phyloP scores from a whole-genome alignment of 2,329 filamentous ascomycete species.

The Endothia cerciana region DNA sequence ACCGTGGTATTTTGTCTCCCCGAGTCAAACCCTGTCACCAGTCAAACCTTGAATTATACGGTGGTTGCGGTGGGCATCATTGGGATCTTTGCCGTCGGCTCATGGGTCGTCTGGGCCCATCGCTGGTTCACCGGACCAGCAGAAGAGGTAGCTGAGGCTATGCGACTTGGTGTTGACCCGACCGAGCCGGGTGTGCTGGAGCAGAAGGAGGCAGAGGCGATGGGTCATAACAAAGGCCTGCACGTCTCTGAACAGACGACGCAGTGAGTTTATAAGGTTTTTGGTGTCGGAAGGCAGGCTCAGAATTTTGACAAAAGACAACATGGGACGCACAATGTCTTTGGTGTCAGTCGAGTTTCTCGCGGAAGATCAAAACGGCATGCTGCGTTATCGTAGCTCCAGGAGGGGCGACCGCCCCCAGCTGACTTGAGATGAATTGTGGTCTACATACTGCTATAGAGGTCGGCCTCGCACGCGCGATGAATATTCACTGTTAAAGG shows the following conservation, averaged over 20 bases:
- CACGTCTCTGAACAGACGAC: conserved; percentile 2
- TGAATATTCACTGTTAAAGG: too few species aligned
- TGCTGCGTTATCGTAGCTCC: background rate
- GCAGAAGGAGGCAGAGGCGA: conserved; percentile 36
- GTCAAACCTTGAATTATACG: conserved; percentile 63
- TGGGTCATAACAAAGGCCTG: conserved; percentile 33
- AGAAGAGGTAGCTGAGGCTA: conserved; percentile 54
- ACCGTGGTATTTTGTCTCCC: conserved; percentile 62
- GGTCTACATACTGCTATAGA: too few species aligned
- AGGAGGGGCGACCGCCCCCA: too few species aligned
- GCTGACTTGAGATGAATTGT: too few species aligned
- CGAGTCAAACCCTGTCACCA: conserved; percentile 56
- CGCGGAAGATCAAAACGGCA: background rate
- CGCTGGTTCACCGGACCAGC: conserved; percentile 61
- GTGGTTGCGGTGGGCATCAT: conserved; percentile 63
- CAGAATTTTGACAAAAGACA: background rate
- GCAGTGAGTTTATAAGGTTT: background rate
- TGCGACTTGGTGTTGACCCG: conserved; percentile 52
- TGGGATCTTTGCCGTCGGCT: conserved; percentile 47
- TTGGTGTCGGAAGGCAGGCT: background rate
- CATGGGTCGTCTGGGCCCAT: conserved; percentile 57
- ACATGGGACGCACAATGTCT: background rate
- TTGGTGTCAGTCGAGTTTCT: background rate
- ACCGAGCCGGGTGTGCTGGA: conserved; percentile 50
- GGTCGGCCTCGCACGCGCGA: too few species aligned